Evolutionary conservation across 352 stramenopile species (phyloP).

Genomic region (Phytophthora citrophthora): DNA sequence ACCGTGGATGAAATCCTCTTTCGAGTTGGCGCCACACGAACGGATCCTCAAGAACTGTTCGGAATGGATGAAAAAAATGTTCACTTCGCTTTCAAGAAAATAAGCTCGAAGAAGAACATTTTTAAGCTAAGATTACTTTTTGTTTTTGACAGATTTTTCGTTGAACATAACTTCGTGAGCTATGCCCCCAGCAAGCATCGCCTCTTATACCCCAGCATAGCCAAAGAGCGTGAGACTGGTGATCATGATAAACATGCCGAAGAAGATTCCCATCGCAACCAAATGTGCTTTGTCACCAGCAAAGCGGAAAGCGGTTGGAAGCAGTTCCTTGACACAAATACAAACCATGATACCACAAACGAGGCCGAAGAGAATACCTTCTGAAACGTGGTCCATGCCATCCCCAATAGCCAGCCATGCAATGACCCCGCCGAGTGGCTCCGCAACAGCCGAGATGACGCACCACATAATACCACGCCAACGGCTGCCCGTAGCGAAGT

Average conservation of each 20-base stretch:
- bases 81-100: too few species aligned
- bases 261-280: conserved; percentile 79
- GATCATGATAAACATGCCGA: conserved; percentile 89
- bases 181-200: not conserved
- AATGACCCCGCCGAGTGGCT: conserved; percentile 85
- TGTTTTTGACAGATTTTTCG: too few species aligned
- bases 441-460: conserved; percentile 87
- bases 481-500: conserved; percentile 94
- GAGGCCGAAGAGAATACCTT: conserved; percentile 91
- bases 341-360: conserved; percentile 95
- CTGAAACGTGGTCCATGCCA: conserved; percentile 65
- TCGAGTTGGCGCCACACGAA: too few species aligned
- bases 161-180: too few species aligned
- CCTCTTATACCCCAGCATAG: conserved; percentile 58
- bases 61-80: too few species aligned
- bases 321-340: conserved; percentile 89
- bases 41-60: too few species aligned
- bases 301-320: conserved; percentile 91
- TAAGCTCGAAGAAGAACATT: too few species aligned
- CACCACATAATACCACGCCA: conserved; percentile 94
- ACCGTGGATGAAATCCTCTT: too few species aligned
- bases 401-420: conserved; percentile 87
- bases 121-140: too few species aligned
- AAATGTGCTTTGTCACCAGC: conserved; percentile 78
- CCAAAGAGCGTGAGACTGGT: conserved; percentile 88